Evolutionary conservation across 306 rosid genomes (phyloP), one percentile per base, ranked within the genome.

Genomic region (Oxytropis ochrocephala): DNA sequence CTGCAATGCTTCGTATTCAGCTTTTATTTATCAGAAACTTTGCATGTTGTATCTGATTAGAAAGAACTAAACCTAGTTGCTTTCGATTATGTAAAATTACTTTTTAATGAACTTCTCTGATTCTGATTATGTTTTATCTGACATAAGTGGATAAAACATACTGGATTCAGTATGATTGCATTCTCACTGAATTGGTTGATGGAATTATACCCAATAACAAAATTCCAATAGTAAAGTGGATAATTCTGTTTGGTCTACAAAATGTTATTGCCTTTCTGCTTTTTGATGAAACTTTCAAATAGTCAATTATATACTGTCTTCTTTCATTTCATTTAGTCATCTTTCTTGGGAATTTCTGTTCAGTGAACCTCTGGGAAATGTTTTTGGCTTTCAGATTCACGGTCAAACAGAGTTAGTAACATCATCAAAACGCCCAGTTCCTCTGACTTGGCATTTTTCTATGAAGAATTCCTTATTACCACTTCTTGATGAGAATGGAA

Each of bases 401-500:
- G 98, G 96, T 53, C 70, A 69, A 81, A 94, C 98, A 56, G 98
- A 90, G 82, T 82, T 94, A 85, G 97, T 90, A 73, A 94, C 92
- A 50, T 88, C 98, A 17, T 82, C 85, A 21, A 94, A 82, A 83
- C 96, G 97, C 42, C 98, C 98, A 69, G 96, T 94, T 76, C 98
- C 98, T 8, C 76, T 90, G 81, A 88, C 94, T 46, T 88, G 98
- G 97, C 96, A 88, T 82, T 94, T 94, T 80, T 90, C 98, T 50
- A 69, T 82, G 61, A 94, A 86, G 85, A 74, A 78, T 58, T 81
- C 88, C 62, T 74, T 94, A 71, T 80, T 86, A 42, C 90, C 97
- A 41, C 97, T 94, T 72, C 97, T 94, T 24, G 90, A 94, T 41
- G 87, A 90, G 77, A 83, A 86, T 36, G 98, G 92, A 78, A 78